Conservation (phyloP, 2,329 filamentous ascomycete genomes). For the Apiospora pterosperma region DNA sequence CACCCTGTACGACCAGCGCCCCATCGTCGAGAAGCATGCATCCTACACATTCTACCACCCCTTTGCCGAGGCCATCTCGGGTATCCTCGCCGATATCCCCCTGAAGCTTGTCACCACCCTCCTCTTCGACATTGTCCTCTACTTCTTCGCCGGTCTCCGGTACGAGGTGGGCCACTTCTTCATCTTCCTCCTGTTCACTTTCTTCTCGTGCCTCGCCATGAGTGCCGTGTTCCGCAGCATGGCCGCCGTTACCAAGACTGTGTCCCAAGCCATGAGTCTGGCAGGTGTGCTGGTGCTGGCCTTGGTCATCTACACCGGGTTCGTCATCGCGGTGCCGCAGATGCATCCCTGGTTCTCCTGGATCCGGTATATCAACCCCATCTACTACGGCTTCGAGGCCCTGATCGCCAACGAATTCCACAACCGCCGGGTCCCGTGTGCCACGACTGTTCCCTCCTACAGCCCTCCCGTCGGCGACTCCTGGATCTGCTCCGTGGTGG, state of each 20-base stretch:
- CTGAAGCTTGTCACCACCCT: constrained; percentile 50
- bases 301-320: constrained; percentile 60
- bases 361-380: constrained; percentile 73
- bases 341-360: constrained; percentile 74
- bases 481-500: constrained; percentile 51
- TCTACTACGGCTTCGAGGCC: constrained; percentile 71
- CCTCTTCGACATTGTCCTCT: constrained; percentile 54
- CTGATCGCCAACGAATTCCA: constrained; percentile 72
- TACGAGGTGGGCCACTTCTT: constrained; percentile 69
- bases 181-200: constrained; percentile 69
- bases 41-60: constrained; percentile 32
- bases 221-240: constrained; percentile 73
- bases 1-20: constrained; percentile 39
- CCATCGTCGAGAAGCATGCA: constrained; percentile 44
- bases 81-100: constrained; percentile 23
- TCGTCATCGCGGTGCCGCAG: constrained; percentile 45
- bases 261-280: constrained; percentile 53
- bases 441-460: constrained; percentile 43
- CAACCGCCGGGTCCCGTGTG: constrained; percentile 54
- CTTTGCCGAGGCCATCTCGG: constrained; percentile 14
- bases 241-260: constrained; percentile 65
- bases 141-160: constrained; percentile 52
- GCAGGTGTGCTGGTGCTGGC: constrained; percentile 54
- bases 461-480: constrained; percentile 38
- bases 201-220: constrained; percentile 68